These are phyloP conservation scores for Aspergillus proliferans DNA, from an alignment of 2,329 filamentous ascomycete genomes.

Conservation along the genomic window DNA sequence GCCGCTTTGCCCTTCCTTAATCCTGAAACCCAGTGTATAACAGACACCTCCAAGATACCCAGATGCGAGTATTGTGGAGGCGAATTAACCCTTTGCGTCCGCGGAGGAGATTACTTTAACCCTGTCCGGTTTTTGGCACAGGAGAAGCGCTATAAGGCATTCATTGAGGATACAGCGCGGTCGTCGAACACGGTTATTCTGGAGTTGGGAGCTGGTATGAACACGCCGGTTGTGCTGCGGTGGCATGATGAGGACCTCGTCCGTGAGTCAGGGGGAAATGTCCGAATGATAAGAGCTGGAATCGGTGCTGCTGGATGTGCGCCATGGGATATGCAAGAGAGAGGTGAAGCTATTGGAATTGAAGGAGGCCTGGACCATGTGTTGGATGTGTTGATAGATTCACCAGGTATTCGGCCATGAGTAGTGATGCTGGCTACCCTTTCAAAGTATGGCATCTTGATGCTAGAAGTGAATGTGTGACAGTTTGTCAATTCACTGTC, in stretches of 20 bases:
- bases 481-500: too few relatives aligned
- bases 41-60: conserved; percentile 8
- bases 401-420: neutral
- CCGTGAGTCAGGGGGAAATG: neutral
- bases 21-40: conserved; percentile 8
- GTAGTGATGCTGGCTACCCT: neutral
- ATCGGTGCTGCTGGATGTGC: conserved; percentile 14
- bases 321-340: conserved; percentile 15
- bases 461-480: neutral
- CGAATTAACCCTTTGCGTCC: conserved; percentile 15
- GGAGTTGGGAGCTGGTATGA: conserved; percentile 17
- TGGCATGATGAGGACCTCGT: conserved; percentile 18
- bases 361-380: conserved; percentile 7
- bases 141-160: conserved; percentile 8
- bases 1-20: conserved; percentile 13
- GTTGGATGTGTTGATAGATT: conserved; percentile 1
- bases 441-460: neutral
- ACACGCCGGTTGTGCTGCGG: conserved; percentile 16
- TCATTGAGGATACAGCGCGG: conserved; percentile 1
- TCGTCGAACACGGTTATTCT: conserved; percentile 9
- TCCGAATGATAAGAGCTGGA: conserved; percentile 13
- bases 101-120: conserved; percentile 18
- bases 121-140: conserved; percentile 5
- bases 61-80: conserved; percentile 13
- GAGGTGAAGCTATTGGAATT: conserved; percentile 11